Evolutionary conservation across 208 protist genomes (phyloP).

Genomic region (Trypanosoma rangeli): DNA sequence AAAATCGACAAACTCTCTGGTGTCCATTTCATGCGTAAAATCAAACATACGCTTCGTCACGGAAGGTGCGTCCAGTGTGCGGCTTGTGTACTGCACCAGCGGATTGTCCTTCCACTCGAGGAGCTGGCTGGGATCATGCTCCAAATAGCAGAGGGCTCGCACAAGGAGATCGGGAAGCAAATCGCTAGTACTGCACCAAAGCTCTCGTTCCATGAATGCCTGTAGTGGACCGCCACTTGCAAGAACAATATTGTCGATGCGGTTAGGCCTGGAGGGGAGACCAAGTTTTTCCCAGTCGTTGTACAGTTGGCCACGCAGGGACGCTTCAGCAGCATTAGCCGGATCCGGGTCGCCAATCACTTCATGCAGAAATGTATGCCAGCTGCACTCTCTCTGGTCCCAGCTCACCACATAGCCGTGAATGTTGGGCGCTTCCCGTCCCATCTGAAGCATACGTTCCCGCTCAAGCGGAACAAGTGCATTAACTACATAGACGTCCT

Average conservation of each 20-base stretch:
- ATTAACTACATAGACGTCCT: conserved; percentile 42
- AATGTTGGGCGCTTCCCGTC: conserved; percentile 11
- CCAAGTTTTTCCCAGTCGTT: conserved; percentile 38
- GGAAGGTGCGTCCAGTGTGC: background rate
- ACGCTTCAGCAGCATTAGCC: conserved; percentile 28
- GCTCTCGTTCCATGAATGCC: conserved; percentile 39
- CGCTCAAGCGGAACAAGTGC: conserved; percentile 30
- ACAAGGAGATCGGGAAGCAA: conserved; percentile 40
- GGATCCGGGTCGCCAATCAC: conserved; percentile 64
- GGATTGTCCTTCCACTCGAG: conserved; percentile 43
- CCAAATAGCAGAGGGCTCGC: conserved; percentile 29
- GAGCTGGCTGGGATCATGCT: conserved; percentile 29
- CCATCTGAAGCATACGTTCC: conserved; percentile 27
- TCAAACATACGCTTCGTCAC: conserved; percentile 25
- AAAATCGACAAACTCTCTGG: conserved; percentile 30
- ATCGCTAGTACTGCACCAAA: conserved; percentile 31
- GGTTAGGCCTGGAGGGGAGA: conserved; percentile 37
- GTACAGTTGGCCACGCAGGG: conserved; percentile 53
- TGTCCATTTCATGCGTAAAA: conserved; percentile 29
- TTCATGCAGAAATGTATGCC: conserved; percentile 39
- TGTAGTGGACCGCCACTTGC: conserved; percentile 52
- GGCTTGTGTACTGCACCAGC: conserved; percentile 32
- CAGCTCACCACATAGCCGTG: conserved; percentile 45
- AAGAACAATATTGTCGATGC: conserved; percentile 59
- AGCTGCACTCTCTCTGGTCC: conserved; percentile 52